Evolutionary conservation across 2,329 filamentous ascomycete species (phyloP).

Genomic region (Monosporascus sp.): DNA sequence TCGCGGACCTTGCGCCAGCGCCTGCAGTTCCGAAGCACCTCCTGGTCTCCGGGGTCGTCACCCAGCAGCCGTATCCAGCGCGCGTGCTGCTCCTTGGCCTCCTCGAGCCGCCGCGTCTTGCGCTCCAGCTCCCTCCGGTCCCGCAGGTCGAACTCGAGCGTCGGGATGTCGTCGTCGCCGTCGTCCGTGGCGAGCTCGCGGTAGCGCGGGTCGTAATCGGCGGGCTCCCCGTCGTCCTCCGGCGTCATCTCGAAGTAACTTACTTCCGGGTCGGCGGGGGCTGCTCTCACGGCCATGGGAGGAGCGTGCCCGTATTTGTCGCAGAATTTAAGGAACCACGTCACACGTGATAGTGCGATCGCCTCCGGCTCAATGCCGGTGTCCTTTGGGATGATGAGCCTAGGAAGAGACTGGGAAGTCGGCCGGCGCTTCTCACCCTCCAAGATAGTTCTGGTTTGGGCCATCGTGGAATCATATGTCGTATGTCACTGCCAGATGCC

Average conservation of each 20-base stretch:
- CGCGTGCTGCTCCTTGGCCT: neutral
- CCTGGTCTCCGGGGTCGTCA: neutral
- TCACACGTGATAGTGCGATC: neutral
- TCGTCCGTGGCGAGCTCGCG: neutral
- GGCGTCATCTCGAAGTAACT: neutral
- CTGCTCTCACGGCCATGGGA: neutral
- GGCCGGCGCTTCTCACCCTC: neutral
- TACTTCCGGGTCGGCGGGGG: no score
- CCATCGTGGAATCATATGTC: neutral
- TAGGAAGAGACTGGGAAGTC: neutral
- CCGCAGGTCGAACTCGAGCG: neutral
- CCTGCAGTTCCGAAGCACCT: neutral
- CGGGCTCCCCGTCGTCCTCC: neutral
- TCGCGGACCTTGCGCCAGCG: neutral
- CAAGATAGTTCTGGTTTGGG: neutral
- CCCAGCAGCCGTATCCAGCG: neutral
- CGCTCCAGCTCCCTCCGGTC: neutral
- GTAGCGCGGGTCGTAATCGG: neutral
- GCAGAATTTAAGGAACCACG: neutral
- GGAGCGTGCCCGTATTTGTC: neutral
- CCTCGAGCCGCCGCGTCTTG: neutral
- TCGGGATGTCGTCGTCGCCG: neutral
- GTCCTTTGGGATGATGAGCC: neutral
- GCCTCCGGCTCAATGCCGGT: neutral
- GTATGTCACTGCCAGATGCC: neutral